phyloP scores from a whole-genome alignment of 352 stramenopile species.

The Pythium diclinum region DNA sequence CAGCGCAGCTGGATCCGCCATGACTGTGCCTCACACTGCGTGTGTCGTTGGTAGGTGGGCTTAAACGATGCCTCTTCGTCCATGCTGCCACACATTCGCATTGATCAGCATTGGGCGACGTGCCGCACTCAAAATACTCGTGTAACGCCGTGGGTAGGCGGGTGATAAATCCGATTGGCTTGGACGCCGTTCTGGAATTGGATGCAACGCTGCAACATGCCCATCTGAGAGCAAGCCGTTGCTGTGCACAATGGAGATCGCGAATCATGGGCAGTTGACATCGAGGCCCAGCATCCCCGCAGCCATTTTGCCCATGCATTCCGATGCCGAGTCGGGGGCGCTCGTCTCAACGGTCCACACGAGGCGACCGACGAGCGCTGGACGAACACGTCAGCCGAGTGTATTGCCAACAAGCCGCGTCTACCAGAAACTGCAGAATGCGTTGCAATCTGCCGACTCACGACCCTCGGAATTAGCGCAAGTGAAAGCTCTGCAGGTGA shows the following conservation, averaged over 20 bases:
- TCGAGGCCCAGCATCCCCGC: not conserved
- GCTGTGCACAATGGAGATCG: not conserved
- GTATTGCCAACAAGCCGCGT: constrained; percentile 38
- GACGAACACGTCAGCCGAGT: not conserved
- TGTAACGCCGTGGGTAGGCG: not conserved
- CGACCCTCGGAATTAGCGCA: constrained; percentile 27
- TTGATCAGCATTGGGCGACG: not conserved
- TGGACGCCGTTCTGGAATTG: not conserved
- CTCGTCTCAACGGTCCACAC: not conserved
- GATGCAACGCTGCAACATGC: not conserved
- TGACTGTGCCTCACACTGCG: not conserved
- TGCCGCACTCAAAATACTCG: constrained; percentile 2
- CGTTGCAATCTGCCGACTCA: constrained; percentile 46
- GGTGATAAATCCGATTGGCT: constrained; percentile 1
- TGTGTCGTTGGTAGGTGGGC: no score
- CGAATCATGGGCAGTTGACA: not conserved
- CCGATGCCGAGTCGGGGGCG: not conserved
- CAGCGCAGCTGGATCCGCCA: constrained; percentile 18
- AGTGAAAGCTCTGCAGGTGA: constrained; percentile 23
- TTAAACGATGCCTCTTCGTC: no score
- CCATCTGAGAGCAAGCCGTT: not conserved
- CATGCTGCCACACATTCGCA: not conserved
- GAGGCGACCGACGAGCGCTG: constrained; percentile 15
- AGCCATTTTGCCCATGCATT: not conserved
- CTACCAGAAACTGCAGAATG: constrained; percentile 61